A percentile compares a stretch with the other conserved stretches of the same genome.
Conservation (phyloP, 2,329 filamentous ascomycete genomes). For the Trichoderma brevicompactum region DNA sequence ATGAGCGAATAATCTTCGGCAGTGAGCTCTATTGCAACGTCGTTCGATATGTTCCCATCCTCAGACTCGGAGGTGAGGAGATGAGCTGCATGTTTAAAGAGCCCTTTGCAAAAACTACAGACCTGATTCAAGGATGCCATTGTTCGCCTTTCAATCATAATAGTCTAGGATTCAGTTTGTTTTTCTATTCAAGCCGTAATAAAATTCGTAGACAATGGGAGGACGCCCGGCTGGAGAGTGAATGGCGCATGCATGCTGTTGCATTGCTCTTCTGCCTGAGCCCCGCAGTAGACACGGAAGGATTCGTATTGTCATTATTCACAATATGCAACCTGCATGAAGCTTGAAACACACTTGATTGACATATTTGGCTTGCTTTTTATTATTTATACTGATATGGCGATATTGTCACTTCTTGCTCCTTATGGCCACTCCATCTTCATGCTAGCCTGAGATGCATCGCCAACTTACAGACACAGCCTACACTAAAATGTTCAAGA, state of each 20-base stretch:
- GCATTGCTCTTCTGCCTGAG: neutral
- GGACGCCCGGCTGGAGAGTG: too few relatives aligned
- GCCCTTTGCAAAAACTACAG: neutral
- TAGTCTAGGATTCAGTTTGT: too few relatives aligned
- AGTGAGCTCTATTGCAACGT: neutral
- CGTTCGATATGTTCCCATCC: neutral
- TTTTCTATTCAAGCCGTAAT: neutral
- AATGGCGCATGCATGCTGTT: neutral
- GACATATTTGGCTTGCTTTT: neutral
- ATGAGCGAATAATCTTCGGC: neutral
- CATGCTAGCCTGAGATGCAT: neutral
- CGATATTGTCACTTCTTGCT: neutral
- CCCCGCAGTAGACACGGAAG: neutral
- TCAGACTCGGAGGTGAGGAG: neutral
- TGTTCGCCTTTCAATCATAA: neutral
- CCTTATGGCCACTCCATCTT: neutral
- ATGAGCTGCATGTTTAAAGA: neutral
- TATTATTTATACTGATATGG: neutral
- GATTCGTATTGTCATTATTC: neutral
- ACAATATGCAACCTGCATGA: neutral
- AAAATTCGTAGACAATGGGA: neutral
- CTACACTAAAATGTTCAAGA: neutral
- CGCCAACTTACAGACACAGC: too few relatives aligned
- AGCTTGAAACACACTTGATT: neutral
- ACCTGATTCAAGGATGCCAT: slow-evolving; percentile 2